A percentile compares a stretch with the other conserved stretches of the same genome.
Conservation (phyloP, 2,329 filamentous ascomycete genomes). For the Scytalidium lignicola region DNA sequence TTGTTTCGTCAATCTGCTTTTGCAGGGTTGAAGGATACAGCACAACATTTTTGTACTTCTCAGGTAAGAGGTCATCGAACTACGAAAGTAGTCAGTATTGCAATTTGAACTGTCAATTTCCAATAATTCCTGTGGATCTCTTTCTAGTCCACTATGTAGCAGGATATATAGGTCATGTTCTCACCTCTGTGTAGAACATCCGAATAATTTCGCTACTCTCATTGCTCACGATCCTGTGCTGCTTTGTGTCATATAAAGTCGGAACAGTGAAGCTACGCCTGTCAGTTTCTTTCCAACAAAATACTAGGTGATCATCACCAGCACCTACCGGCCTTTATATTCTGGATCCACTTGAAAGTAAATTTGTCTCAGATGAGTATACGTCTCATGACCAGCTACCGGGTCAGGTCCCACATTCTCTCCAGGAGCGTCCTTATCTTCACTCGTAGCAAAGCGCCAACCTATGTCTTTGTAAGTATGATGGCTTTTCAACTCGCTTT, state of each 20-base stretch:
- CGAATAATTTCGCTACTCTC: conserved; percentile 80
- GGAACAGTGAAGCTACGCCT: conserved; percentile 56
- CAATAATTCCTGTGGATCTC: conserved; percentile 42
- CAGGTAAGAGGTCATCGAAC: conserved; percentile 68
- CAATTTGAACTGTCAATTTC: neutral
- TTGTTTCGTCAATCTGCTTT: conserved; percentile 64
- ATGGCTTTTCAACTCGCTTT: neutral
- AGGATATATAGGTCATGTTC: conserved; percentile 58
- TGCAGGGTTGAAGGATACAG: conserved; percentile 64
- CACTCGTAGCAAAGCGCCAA: conserved; percentile 59
- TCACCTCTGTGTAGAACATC: conserved; percentile 73
- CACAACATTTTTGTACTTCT: conserved; percentile 54
- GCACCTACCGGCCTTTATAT: conserved; percentile 50
- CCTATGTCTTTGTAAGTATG: conserved; percentile 28
- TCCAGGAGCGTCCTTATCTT: conserved; percentile 53
- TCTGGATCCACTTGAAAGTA: conserved; percentile 62
- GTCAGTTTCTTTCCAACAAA: neutral
- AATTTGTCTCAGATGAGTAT: conserved; percentile 61
- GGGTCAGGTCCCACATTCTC: conserved; percentile 61
- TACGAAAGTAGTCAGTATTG: conserved; percentile 36
- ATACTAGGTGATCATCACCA: neutral
- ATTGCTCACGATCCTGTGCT: conserved; percentile 71
- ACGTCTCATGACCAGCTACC: conserved; percentile 55
- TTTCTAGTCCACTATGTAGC: conserved; percentile 74
- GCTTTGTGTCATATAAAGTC: conserved; percentile 59